phyloP scores from a whole-genome alignment of 495 filamentous ascomycete species.

The Neurospora sublineolata region DNA sequence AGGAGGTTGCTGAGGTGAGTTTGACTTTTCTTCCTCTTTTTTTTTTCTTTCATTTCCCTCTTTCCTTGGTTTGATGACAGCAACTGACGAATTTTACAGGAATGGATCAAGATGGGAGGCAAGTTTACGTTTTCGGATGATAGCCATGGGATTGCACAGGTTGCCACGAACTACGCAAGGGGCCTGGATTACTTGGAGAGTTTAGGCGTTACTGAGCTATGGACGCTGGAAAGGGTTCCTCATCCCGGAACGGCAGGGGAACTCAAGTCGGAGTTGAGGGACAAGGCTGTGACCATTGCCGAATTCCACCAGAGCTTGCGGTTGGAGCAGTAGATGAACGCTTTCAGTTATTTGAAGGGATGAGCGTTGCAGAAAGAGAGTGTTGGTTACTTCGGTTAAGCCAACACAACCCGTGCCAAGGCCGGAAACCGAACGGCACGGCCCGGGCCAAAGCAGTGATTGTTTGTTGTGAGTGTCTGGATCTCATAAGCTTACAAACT shows the following conservation, averaged over 20 bases:
- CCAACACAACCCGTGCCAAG: neutral
- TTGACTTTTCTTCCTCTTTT: neutral
- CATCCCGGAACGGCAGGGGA: constrained; percentile 2
- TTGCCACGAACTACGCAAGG: constrained; percentile 45
- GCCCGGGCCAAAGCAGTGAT: neutral
- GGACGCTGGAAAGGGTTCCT: constrained; percentile 29
- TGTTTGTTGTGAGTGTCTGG: neutral
- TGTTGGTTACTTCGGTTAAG: neutral
- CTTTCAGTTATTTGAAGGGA: neutral
- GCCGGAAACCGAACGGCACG: neutral
- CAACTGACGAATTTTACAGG: constrained; percentile 1
- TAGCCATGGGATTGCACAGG: constrained; percentile 73
- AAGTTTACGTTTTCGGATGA: constrained; percentile 83
- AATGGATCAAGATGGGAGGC: constrained; percentile 49
- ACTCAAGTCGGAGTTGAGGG: constrained; percentile 18
- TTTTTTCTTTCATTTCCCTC: neutral
- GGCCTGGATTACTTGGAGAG: constrained; percentile 45
- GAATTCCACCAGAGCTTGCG: constrained; percentile 23
- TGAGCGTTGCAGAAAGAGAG: neutral
- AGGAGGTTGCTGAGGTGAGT: constrained; percentile 65
- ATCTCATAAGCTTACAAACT: neutral
- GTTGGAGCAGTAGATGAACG: neutral
- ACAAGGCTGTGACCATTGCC: constrained; percentile 21
- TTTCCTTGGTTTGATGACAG: neutral
- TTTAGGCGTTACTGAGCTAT: constrained; percentile 37